Conservation (phyloP, 2,329 filamentous ascomycete genomes). For the Chaetomiaceae sp. region DNA sequence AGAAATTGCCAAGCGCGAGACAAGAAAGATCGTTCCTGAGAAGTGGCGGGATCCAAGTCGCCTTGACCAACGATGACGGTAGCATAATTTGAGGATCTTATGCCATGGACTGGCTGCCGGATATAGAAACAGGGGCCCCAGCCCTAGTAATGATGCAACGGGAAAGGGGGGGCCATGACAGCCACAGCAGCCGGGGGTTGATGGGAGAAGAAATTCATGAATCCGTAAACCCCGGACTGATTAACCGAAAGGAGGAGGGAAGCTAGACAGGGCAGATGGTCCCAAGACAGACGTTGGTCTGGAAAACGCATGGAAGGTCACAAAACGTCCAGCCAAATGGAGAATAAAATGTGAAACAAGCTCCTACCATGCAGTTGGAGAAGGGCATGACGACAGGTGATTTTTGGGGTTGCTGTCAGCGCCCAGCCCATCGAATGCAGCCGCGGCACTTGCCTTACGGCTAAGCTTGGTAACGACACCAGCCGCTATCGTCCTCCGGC, state of each 20-base stretch:
- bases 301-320: conserved; percentile 40
- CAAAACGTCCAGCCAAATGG: conserved; percentile 38
- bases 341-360: conserved; percentile 43
- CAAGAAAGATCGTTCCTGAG: conserved; percentile 43
- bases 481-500: conserved; percentile 9
- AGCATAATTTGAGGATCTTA: conserved; percentile 59
- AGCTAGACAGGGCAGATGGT: conserved; percentile 19
- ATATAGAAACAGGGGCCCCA: conserved; percentile 48
- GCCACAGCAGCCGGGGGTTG: conserved; percentile 33
- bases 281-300: conserved; percentile 32
- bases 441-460: conserved; percentile 26
- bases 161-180: conserved; percentile 29
- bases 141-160: conserved; percentile 40
- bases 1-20: conserved; percentile 47
- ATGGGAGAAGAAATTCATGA: conserved; percentile 33
- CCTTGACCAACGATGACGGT: conserved; percentile 46
- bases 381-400: conserved; percentile 38
- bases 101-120: conserved; percentile 48
- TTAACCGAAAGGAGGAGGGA: conserved; percentile 32
- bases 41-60: conserved; percentile 39
- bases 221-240: conserved; percentile 27
- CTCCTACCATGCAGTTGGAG: conserved; percentile 41
- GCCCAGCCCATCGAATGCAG: conserved; percentile 20
- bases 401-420: conserved; percentile 26
- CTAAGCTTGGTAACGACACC: conserved; percentile 22